These are phyloP conservation scores for Botryococcus braunii DNA, from an alignment of 163 green algal genomes.

Conservation along the genomic window DNA sequence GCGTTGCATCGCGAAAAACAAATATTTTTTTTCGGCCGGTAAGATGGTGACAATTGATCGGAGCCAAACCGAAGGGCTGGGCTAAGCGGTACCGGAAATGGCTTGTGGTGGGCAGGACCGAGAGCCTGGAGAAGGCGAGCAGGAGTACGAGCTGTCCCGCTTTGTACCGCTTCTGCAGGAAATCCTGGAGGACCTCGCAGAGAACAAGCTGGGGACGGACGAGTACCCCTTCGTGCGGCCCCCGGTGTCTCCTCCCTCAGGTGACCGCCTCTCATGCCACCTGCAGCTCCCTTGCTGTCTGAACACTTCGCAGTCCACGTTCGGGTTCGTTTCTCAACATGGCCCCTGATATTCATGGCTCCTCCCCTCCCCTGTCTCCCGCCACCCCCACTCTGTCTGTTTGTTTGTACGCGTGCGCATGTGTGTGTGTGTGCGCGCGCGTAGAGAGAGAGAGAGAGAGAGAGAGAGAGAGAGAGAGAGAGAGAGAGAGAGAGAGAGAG, in stretches of 20 bases:
- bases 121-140: slow-evolving; percentile 26
- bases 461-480: too few species aligned
- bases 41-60: too few species aligned
- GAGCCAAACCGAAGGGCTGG: too few species aligned
- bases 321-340: not conserved
- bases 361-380: not conserved
- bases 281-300: not conserved
- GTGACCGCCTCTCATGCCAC: not conserved
- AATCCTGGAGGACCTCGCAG: slow-evolving; percentile 55
- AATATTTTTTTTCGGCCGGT: too few species aligned
- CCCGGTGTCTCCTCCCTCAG: not conserved
- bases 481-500: too few species aligned
- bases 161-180: slow-evolving; percentile 71
- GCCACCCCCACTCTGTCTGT: not conserved
- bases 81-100: too few species aligned
- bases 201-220: slow-evolving; percentile 50
- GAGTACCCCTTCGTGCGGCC: slow-evolving; percentile 74
- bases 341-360: slow-evolving; percentile 9
- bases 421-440: not conserved
- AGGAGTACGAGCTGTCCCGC: slow-evolving; percentile 43
- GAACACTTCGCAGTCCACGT: not conserved
- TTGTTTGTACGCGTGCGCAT: not conserved
- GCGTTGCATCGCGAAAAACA: too few species aligned
- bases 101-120: slow-evolving; percentile 24
- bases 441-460: too few species aligned